Evolutionary conservation across 2,329 filamentous ascomycete genomes (phyloP).

Genomic region (Clonostachys rosea): DNA sequence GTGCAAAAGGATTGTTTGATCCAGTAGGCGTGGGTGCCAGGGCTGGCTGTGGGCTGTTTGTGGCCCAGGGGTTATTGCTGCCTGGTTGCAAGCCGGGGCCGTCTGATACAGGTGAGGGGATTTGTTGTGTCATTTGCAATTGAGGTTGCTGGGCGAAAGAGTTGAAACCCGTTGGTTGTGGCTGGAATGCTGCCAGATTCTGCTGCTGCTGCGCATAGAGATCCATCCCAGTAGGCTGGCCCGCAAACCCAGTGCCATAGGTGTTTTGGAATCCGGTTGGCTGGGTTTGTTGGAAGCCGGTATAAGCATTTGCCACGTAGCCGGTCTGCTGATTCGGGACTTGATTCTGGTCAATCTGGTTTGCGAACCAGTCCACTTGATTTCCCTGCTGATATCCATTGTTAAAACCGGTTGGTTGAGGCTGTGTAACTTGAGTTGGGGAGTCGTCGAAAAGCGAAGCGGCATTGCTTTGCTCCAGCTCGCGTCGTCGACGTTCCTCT

Average conservation of each 20-base stretch:
- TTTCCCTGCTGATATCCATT: slow-evolving; percentile 97
- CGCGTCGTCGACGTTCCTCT: slow-evolving; percentile 80
- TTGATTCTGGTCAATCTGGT: slow-evolving; percentile 70
- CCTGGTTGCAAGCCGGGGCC: slow-evolving; percentile 68
- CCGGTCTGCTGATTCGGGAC: slow-evolving; percentile 67
- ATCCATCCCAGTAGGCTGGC: slow-evolving; percentile 57
- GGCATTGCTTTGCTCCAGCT: slow-evolving; percentile 84
- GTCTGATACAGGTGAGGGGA: slow-evolving; percentile 36
- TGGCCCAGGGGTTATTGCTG: slow-evolving; percentile 93
- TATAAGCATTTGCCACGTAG: slow-evolving; percentile 54
- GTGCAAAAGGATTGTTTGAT: slow-evolving; percentile 96
- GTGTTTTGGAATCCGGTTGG: slow-evolving; percentile 50
- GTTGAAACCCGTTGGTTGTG: slow-evolving; percentile 49
- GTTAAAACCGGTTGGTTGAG: slow-evolving; percentile 85
- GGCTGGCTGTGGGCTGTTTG: slow-evolving; percentile 49
- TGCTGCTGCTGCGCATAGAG: slow-evolving; percentile 52
- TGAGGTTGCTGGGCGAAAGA: slow-evolving; percentile 39
- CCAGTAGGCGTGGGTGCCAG: slow-evolving; percentile 84
- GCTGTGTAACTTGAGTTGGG: slow-evolving; percentile 52
- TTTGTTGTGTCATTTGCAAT: slow-evolving; percentile 20
- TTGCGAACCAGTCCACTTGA: slow-evolving; percentile 95
- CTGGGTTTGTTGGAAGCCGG: slow-evolving; percentile 41
- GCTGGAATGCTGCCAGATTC: slow-evolving; percentile 38
- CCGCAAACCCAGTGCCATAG: slow-evolving; percentile 63
- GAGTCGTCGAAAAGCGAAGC: slow-evolving; percentile 85